Conservation (phyloP, 192 early-diverging fungal species). For the Podochytrium sp. region DNA sequence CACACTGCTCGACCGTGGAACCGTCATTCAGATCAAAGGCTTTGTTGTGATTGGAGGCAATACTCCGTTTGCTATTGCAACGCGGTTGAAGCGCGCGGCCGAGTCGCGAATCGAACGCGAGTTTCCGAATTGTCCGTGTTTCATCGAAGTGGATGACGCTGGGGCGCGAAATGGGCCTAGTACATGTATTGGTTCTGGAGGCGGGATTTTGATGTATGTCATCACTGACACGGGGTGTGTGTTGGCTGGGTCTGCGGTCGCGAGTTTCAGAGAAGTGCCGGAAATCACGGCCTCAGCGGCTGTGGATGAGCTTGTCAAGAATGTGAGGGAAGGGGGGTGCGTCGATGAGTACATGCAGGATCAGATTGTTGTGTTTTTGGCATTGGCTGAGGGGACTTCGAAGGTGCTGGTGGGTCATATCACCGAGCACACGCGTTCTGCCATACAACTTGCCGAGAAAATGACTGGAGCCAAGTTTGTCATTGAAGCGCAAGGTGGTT, state of each 20-base stretch:
- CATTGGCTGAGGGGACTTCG: conserved; percentile 43
- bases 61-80: not conserved
- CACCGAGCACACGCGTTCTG: conserved; percentile 40
- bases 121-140: not conserved
- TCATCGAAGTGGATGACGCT: not conserved
- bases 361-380: conserved; percentile 52
- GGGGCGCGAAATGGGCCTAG: not conserved
- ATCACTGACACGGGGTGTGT: conserved; percentile 44
- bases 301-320: conserved; percentile 29
- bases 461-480: conserved; percentile 36
- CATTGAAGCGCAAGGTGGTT: not conserved
- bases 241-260: conserved; percentile 32
- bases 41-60: not conserved
- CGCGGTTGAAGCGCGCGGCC: not conserved
- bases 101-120: not conserved
- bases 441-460: conserved; percentile 37
- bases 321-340: conserved; percentile 41
- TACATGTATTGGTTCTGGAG: not conserved
- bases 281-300: conserved; percentile 31
- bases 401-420: conserved; percentile 38
- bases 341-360: conserved; percentile 50
- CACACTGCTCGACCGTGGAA: not conserved
- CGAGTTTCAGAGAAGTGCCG: not conserved
- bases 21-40: not conserved
- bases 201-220: not conserved